phyloP scores from a whole-genome alignment of 2,329 filamentous ascomycete genomes.

The Blastomyces emzantsi region DNA sequence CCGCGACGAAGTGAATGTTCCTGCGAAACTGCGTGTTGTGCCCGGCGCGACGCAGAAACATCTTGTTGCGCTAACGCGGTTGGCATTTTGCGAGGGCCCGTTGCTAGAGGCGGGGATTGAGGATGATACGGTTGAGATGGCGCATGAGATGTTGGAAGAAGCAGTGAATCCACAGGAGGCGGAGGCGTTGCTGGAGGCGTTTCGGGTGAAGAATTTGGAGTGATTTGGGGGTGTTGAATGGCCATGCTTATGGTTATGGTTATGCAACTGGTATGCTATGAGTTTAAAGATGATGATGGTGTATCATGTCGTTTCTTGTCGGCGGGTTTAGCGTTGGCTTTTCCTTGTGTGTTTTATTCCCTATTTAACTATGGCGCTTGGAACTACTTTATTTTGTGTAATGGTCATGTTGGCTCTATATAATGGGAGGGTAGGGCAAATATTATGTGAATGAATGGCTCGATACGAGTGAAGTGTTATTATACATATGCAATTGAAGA shows the following conservation, averaged over 20 bases:
- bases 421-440: not conserved
- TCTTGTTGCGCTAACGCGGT: slow-evolving; percentile 64
- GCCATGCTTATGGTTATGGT: not conserved
- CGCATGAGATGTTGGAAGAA: slow-evolving; percentile 71
- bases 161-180: slow-evolving; percentile 72
- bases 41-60: slow-evolving; percentile 73
- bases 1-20: slow-evolving; percentile 56
- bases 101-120: slow-evolving; percentile 70
- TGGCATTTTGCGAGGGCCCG: slow-evolving; percentile 77
- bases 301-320: not conserved
- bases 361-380: not conserved
- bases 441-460: not conserved
- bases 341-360: not conserved
- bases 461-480: not conserved
- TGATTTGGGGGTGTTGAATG: not conserved
- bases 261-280: not conserved
- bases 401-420: not conserved
- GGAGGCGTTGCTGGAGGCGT: slow-evolving; percentile 47
- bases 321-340: not conserved
- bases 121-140: slow-evolving; percentile 68
- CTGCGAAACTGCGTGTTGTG: slow-evolving; percentile 59
- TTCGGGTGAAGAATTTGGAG: slow-evolving; percentile 22
- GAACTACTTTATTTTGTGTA: not conserved
- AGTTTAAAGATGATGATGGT: not conserved
- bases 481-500: too few species aligned